phyloP scores from a whole-genome alignment of 2,329 filamentous ascomycete species.

The Aspergillus piperis region DNA sequence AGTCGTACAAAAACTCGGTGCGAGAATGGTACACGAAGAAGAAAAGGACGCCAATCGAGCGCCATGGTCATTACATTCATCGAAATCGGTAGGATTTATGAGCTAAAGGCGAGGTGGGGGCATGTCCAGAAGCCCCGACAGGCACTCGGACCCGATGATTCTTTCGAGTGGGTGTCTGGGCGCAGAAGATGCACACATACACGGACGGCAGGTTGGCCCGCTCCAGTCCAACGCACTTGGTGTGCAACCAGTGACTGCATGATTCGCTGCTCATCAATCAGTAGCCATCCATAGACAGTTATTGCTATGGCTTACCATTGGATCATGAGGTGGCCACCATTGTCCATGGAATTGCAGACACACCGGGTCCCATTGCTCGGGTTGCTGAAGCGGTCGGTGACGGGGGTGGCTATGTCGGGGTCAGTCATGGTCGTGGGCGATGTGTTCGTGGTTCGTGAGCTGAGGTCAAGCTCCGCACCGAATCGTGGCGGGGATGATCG shows the following conservation, averaged over 20 bases:
- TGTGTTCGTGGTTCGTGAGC: constrained; percentile 42
- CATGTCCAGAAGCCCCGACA: constrained; percentile 31
- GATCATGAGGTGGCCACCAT: constrained; percentile 58
- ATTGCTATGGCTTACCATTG: constrained; percentile 52
- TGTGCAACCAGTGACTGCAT: constrained; percentile 65
- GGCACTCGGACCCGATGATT: constrained; percentile 40
- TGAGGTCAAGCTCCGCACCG: constrained; percentile 38
- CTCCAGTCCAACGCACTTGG: constrained; percentile 58
- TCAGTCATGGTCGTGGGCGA: constrained; percentile 56
- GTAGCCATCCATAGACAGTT: background rate
- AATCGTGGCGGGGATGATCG: constrained; percentile 48
- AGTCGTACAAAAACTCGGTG: background rate
- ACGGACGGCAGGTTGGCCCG: constrained; percentile 48
- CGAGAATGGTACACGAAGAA: background rate
- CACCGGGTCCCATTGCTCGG: constrained; percentile 59
- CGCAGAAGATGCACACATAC: constrained; percentile 56
- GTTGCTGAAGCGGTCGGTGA: constrained; percentile 55
- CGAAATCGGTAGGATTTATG: constrained; percentile 45
- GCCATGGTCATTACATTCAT: constrained; percentile 21
- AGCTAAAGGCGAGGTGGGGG: constrained; percentile 43
- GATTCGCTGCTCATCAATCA: constrained; percentile 49
- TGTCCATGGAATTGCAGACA: constrained; percentile 57
- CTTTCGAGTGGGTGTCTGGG: constrained; percentile 44
- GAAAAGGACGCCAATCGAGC: background rate
- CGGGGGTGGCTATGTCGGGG: constrained; percentile 54